Evolutionary conservation across 1,139 yeast genomes (phyloP), one percentile per base, ranked within the genome.

Genomic region (Saccharomyces hybrid): DNA sequence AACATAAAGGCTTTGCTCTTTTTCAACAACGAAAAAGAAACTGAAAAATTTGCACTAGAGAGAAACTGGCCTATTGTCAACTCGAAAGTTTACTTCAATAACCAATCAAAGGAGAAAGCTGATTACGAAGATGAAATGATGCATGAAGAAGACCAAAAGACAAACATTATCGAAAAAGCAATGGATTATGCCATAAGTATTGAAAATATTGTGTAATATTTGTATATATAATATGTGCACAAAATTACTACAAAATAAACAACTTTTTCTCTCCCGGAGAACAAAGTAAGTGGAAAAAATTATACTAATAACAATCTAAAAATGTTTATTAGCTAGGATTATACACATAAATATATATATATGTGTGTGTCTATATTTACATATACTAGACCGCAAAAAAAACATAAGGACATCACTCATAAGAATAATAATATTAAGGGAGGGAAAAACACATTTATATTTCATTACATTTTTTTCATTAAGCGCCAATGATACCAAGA

Each of bases 1-100:
- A 93, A 90, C 70, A 88, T 95, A 58, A 88, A 89, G 70, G 83
- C 85, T 60, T 75, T 93, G 61, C 76, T 93, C 62, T 90, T 89
- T 68, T 80, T 86, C 66, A 81, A 84, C n/a, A 80, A 80, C 60
- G 84, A 84, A 54, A 83, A 82, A 59, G 83, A 80, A 51, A 82
- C 88, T 54, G 81, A 81, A 58, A 73, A 76, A 52, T 81, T 81
- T 61, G 84, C 90, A 56, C 70, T 77, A 41, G 77, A 75, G 42
- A 76, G 81, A 57, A 81, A 82, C 58, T 91, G 97, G 96, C 71
- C 65, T 20, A 75, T 85, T 46, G 71, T 73, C 31, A 76, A 82
- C 57, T 88, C 88, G 30, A 75, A 78, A 31, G 83, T 90, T 32
- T 71, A 73, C 60, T 90, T 90, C 71, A 74, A 75, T 16, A 69